Base-by-base conservation (phyloP, 2,329 filamentous ascomycete genomes). In the Colletotrichum abscissum region DNA sequence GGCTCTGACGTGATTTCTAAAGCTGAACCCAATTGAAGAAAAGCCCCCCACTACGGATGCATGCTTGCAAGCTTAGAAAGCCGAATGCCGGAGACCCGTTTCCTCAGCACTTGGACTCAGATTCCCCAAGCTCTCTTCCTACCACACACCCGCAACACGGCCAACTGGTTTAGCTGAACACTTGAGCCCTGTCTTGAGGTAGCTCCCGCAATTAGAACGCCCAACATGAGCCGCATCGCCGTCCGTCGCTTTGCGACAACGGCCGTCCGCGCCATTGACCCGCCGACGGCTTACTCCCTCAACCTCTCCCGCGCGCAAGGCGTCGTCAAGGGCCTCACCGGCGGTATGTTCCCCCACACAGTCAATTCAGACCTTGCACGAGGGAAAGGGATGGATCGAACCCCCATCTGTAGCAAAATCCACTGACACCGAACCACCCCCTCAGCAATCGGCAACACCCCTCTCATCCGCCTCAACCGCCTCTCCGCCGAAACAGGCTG, bases 391-490 rank as follows among this genome's bases (percentile, higher is more conserved):
- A n/a, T 19, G 5, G 16, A 19, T 3, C 12, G 7, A 35, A 24
- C 1, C 11, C 42, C 11, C 4, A n/a, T 22, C 14, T 54, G 54
- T 22, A 5, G 35, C 7, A 28, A 19, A 14, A 4, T 35, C 38
- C 19, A 24, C 70, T 55, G 3, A 59, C 63, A 2, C n/a, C 4
- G 8, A 19, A 49, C 19, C 66, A 54, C 42, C 63, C 46, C 26
- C 19, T 28, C 19, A 98, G 97, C 97, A 68, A 98, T 99, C 85
- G 97, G 97, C 76, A 98, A 98, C 84, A 99, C 97, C 0, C 96
- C 97, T 1, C 90, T 99, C 67, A 97, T 99, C 82, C 92, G 94
- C 62, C 88, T 99, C 63, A 96, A 97, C 84, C 91, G 88, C 74
- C 92, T 98, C 77, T 98, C 96, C 54, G 91, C 94, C 73, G 90